Evolutionary conservation across 148 eudicot species (phyloP).

Genomic region (Cornus kousa): DNA sequence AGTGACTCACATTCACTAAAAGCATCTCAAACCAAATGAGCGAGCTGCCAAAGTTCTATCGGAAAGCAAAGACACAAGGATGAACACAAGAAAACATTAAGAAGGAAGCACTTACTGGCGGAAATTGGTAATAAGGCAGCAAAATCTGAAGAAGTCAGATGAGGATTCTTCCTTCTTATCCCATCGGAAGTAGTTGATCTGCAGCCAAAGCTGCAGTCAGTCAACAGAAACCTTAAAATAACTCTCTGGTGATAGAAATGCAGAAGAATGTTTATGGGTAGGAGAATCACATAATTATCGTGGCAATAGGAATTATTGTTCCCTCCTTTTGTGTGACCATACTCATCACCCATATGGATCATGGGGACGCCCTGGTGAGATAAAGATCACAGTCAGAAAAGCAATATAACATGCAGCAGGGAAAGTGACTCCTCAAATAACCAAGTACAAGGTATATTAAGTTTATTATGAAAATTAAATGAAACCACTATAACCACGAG

Average conservation of each 20-base stretch:
- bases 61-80: slow-evolving; percentile 9
- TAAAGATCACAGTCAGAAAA: slow-evolving; percentile 7
- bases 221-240: slow-evolving; percentile 9
- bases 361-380: slow-evolving; percentile 87
- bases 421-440: neutral
- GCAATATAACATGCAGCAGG: neutral
- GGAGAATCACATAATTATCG: slow-evolving; percentile 71
- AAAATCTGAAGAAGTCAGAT: slow-evolving; percentile 84
- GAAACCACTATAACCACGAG: neutral
- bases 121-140: slow-evolving; percentile 70
- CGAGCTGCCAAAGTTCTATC: neutral
- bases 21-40: slow-evolving; percentile 8
- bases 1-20: slow-evolving; percentile 88
- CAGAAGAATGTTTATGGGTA: neutral
- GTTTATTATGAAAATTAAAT: neutral
- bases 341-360: slow-evolving; percentile 99
- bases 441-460: slow-evolving; percentile 4
- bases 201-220: slow-evolving; percentile 34
- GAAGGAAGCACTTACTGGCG: slow-evolving; percentile 53
- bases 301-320: slow-evolving; percentile 98
- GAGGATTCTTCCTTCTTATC: slow-evolving; percentile 80
- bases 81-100: neutral
- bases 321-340: slow-evolving; percentile 98
- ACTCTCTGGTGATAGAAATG: slow-evolving; percentile 6
- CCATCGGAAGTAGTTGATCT: slow-evolving; percentile 95